Evolutionary conservation across 495 filamentous ascomycete genomes (phyloP).

Genomic region (Aspergillus indologenus): DNA sequence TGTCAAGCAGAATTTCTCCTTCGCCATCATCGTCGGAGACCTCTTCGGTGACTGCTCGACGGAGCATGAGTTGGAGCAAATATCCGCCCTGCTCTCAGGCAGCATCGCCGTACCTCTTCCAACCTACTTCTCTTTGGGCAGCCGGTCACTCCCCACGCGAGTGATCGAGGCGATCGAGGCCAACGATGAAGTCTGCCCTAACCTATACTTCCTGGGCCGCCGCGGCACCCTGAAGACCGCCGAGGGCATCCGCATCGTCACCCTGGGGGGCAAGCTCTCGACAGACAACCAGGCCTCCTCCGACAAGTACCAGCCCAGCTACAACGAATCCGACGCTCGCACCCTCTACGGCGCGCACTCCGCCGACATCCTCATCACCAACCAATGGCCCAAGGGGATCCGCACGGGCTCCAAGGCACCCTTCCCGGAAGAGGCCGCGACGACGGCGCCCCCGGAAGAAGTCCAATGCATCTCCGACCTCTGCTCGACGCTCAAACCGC

Average conservation of each 20-base stretch:
- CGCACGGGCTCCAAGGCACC: constrained; percentile 56
- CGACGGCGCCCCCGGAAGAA: constrained; percentile 34
- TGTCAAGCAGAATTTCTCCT: constrained; percentile 77
- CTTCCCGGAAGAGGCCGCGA: constrained; percentile 40
- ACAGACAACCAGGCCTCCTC: constrained; percentile 52
- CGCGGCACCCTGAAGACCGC: constrained; percentile 81
- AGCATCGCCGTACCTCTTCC: constrained; percentile 69
- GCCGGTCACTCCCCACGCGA: constrained; percentile 58
- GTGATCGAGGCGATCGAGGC: constrained; percentile 70
- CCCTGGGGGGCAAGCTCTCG: constrained; percentile 71
- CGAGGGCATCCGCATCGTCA: constrained; percentile 80
- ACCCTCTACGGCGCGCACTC: constrained; percentile 66
- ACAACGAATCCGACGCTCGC: constrained; percentile 73
- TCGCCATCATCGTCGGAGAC: constrained; percentile 80
- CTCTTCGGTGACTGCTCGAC: constrained; percentile 58
- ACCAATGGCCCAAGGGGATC: constrained; percentile 75
- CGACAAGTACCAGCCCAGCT: constrained; percentile 64
- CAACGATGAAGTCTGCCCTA: constrained; percentile 79
- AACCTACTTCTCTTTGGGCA: constrained; percentile 83
- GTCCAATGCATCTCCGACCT: constrained; percentile 67
- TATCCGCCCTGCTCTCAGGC: constrained; percentile 65
- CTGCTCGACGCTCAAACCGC: constrained; percentile 69
- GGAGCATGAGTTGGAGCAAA: constrained; percentile 52
- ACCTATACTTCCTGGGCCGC: constrained; percentile 85
- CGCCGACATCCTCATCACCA: constrained; percentile 83